These are phyloP conservation scores for Wickerhamiella slavikovae DNA, from an alignment of 805 yeast species.

Conservation along the genomic window DNA sequence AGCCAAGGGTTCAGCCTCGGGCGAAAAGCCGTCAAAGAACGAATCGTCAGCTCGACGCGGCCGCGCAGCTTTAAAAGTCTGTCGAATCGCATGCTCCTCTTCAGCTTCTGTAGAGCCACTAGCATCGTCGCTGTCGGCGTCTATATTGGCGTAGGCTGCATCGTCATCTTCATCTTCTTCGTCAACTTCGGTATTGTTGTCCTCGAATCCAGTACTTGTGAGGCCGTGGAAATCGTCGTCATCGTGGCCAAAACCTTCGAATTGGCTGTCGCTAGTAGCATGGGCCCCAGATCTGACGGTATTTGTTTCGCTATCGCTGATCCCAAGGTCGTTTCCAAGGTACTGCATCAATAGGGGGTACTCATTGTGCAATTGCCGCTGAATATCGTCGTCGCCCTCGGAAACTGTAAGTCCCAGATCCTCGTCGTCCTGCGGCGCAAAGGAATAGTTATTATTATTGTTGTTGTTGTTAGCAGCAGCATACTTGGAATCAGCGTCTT, in stretches of 20 bases:
- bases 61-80: too few relatives aligned
- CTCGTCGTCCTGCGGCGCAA: slow-evolving; percentile 19
- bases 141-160: slow-evolving; percentile 24
- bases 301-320: not conserved
- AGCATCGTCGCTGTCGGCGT: slow-evolving; percentile 18
- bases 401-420: slow-evolving; percentile 20
- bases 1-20: not conserved
- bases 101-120: slow-evolving; percentile 18
- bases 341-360: slow-evolving; percentile 2
- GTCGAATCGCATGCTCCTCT: slow-evolving; percentile 21
- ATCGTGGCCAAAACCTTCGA: too few relatives aligned
- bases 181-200: slow-evolving; percentile 4
- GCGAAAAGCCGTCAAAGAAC: not conserved
- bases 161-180: slow-evolving; percentile 27
- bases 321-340: not conserved
- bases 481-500: too few relatives aligned
- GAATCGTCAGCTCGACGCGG: too few relatives aligned
- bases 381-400: slow-evolving; percentile 22
- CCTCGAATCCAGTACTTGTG: slow-evolving; percentile 3
- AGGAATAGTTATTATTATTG: too few relatives aligned
- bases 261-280: too few relatives aligned
- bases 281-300: too few relatives aligned
- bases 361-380: slow-evolving; percentile 1
- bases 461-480: too few relatives aligned
- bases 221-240: slow-evolving; percentile 4